phyloP scores from a whole-genome alignment of 495 filamentous ascomycete species.

The Aspergillus hancockii region DNA sequence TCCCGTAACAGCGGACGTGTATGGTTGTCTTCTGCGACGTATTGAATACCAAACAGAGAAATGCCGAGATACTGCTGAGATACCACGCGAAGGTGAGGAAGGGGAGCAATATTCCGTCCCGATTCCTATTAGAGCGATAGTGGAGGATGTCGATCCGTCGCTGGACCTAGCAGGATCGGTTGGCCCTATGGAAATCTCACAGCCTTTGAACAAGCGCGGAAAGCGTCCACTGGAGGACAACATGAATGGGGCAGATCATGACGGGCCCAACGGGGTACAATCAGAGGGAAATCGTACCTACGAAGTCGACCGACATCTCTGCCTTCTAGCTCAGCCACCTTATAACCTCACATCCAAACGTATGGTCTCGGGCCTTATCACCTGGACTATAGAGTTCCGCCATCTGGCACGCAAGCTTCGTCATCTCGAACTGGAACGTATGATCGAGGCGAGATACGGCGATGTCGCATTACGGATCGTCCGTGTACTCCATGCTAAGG shows the following conservation, averaged over 20 bases:
- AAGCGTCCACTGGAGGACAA: conserved; percentile 44
- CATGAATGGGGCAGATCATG: conserved; percentile 34
- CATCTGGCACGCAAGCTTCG: conserved; percentile 66
- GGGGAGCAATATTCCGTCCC: conserved; percentile 40
- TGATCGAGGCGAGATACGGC: conserved; percentile 75
- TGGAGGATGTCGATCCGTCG: conserved; percentile 41
- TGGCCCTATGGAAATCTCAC: conserved; percentile 32
- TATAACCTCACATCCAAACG: conserved; percentile 60
- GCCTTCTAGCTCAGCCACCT: conserved; percentile 70
- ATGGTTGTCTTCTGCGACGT: conserved; percentile 66
- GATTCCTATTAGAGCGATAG: conserved; percentile 37
- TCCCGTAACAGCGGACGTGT: conserved; percentile 65
- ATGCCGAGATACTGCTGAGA: conserved; percentile 64
- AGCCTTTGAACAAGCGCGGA: conserved; percentile 27
- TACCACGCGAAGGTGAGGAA: conserved; percentile 54
- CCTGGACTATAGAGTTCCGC: conserved; percentile 80
- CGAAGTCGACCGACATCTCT: conserved; percentile 75
- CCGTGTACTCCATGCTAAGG: conserved; percentile 78
- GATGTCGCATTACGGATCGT: conserved; percentile 72
- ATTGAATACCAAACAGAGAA: conserved; percentile 67
- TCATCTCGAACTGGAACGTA: conserved; percentile 73
- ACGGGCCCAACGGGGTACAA: conserved; percentile 26
- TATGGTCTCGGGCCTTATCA: conserved; percentile 52
- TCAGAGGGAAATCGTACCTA: conserved; percentile 43
- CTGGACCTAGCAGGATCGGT: conserved; percentile 43